Conservation (phyloP, 2,329 filamentous ascomycete genomes). For the Lomentospora prolificans region DNA sequence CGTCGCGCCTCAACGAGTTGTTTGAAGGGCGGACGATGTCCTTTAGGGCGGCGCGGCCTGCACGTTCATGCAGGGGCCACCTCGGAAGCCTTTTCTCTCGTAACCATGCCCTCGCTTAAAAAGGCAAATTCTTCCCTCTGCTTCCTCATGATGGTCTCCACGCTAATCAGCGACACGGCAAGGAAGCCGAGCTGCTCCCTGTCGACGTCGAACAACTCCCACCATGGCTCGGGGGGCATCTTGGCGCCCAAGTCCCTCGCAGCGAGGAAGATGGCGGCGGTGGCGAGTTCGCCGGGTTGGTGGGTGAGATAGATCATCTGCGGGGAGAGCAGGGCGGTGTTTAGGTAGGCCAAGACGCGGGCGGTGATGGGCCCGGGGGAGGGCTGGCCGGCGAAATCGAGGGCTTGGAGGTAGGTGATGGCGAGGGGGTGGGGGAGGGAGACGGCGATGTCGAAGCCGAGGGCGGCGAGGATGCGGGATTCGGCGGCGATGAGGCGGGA, state of each 20-base stretch:
- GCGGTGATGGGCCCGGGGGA: slow-evolving; percentile 8
- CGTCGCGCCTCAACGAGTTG: too few species aligned
- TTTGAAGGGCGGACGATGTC: too few species aligned
- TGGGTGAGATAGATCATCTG: slow-evolving; percentile 88
- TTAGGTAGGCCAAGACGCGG: slow-evolving; percentile 68
- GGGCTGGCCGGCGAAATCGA: slow-evolving; percentile 50
- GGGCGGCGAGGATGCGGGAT: slow-evolving; percentile 60
- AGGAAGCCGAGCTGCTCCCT: slow-evolving; percentile 89
- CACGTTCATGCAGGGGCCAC: too few species aligned
- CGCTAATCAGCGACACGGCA: slow-evolving; percentile 73
- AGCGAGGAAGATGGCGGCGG: slow-evolving; percentile 84
- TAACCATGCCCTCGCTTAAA: slow-evolving; percentile 42
- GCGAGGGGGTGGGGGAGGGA: slow-evolving; percentile 78
- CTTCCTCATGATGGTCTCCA: slow-evolving; percentile 57
- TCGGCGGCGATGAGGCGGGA: slow-evolving; percentile 63
- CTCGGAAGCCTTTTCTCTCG: slow-evolving; percentile 43
- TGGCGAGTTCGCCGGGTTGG: slow-evolving; percentile 76
- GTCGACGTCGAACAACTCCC: slow-evolving; percentile 96
- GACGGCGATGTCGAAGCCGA: slow-evolving; percentile 78
- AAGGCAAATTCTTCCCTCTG: slow-evolving; percentile 48
- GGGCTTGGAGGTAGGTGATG: slow-evolving; percentile 84
- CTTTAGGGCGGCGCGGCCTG: too few species aligned
- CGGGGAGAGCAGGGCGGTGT: slow-evolving; percentile 73
- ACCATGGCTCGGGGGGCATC: slow-evolving; percentile 81
- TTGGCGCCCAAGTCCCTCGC: slow-evolving; percentile 66